A percentile compares a stretch with the other conserved stretches of the same genome.
phyloP scores from a whole-genome alignment of 257 asterid genomes.

The Solanum pimpinellifolium region DNA sequence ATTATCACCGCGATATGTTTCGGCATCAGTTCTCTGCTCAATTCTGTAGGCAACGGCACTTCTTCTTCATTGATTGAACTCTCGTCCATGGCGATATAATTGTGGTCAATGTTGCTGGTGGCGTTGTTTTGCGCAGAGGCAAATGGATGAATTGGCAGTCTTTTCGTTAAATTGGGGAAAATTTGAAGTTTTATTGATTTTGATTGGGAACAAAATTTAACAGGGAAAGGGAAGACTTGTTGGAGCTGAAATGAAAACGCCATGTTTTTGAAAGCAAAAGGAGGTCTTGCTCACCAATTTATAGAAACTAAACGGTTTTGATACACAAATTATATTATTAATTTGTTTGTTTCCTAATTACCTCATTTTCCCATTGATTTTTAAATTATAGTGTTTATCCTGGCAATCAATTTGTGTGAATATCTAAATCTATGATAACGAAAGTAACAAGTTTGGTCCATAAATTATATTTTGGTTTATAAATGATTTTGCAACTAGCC shows the following conservation, averaged over 20 bases:
- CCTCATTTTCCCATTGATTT: no score
- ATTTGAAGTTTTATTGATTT: neutral
- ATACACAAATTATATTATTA: no score
- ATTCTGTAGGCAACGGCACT: neutral
- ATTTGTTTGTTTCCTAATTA: no score
- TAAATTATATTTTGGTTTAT: no score
- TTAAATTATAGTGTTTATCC: no score
- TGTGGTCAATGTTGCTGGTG: neutral
- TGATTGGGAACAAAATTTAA: neutral
- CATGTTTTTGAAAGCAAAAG: neutral
- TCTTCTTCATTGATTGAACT: neutral
- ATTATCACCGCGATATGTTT: conserved; percentile 40
- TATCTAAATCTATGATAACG: no score
- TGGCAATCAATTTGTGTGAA: no score
- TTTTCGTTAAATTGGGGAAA: neutral
- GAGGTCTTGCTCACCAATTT: no score
- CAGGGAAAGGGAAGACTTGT: neutral
- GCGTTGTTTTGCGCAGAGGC: neutral
- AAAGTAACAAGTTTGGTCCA: no score
- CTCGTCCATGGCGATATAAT: neutral
- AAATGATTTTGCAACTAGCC: no score
- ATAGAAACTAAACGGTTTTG: no score
- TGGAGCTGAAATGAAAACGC: neutral
- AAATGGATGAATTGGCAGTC: neutral
- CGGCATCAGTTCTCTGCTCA: conserved; percentile 12